Base-by-base conservation (phyloP, 371 early-diverging fungal species). In the Haplosporangium sp. region DNA sequence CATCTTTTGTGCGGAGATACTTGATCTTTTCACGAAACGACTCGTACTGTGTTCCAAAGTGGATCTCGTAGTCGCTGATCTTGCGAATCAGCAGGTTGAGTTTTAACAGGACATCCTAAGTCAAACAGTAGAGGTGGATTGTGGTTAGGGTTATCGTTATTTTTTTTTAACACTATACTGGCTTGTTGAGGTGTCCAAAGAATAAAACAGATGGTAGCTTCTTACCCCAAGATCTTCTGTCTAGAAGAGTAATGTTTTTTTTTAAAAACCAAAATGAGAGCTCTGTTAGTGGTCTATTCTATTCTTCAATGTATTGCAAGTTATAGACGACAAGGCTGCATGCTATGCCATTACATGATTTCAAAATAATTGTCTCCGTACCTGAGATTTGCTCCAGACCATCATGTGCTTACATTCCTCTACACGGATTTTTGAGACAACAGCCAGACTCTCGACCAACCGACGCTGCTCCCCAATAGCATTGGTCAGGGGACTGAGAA, bases 361-460 rank as follows among this genome's bases (percentile, higher is more conserved):
- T n/a, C n/a, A n/a, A n/a, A n/a, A 29, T 12, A 46, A 12, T 46
- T 5, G 12, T 45, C 6, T n/a, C 37, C 9, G 55, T 68, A 79
- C 79, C 73, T 72, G 79, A 55, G 79, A 59, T 50, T 72, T 72
- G 62, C 69, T 68, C 79, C 73, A 79, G 59, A 67, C 62, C 79
- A 79, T 79, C 79, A 79, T 79, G 55, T 79, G 79, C 55, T 79
- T 79, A 62, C 79, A 79, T 51, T 79, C 79, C 36, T 79, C 79
- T 21, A 79, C 73, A n/a, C 79, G 72, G 43, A 68, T 52, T 48
- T 79, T 79, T 2, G 79, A 79, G 65, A 79, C 79, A 13, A 72
- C 62, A n/a, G 55, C 64, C 18, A 79, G 55, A 50, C 69, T 68
- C 29, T 79, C 79, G 37, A 79, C 68, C 18, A 79, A 57, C 14